Evolutionary conservation across 108 stramenopile genomes (phyloP).

Genomic region (Cyclotella choctawhatcheeana): DNA sequence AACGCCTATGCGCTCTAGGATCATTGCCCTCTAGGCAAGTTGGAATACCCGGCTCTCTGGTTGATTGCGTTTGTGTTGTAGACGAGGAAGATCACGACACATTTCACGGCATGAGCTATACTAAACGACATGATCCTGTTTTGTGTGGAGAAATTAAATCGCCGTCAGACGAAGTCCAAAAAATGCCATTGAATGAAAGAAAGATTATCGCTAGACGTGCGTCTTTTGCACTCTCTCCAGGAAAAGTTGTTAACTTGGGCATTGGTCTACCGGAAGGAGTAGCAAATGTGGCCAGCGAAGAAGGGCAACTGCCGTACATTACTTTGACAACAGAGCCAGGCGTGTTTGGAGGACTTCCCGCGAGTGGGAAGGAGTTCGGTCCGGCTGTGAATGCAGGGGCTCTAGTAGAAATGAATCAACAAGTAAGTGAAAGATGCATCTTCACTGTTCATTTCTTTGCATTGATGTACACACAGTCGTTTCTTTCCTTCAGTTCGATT

Average conservation of each 20-base stretch:
- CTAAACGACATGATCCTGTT: conserved; percentile 59
- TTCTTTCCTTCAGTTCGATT: conserved; percentile 64
- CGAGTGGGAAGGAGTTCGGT: conserved; percentile 77
- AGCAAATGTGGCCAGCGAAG: conserved; percentile 78
- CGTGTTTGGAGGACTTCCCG: conserved; percentile 70
- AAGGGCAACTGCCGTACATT: conserved; percentile 67
- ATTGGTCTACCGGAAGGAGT: conserved; percentile 86
- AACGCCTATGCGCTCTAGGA: conserved; percentile 61
- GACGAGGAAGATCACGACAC: conserved; percentile 69
- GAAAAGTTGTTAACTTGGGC: conserved; percentile 75
- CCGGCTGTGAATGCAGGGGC: conserved; percentile 74
- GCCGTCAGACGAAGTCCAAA: conserved; percentile 46
- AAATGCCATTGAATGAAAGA: conserved; percentile 58
- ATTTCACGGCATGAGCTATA: conserved; percentile 71
- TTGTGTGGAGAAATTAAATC: conserved; percentile 65
- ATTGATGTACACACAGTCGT: not conserved
- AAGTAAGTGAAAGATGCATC: not conserved
- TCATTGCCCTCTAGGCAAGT: conserved; percentile 65
- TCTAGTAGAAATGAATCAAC: conserved; percentile 78
- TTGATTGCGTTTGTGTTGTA: conserved; percentile 78
- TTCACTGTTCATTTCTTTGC: not conserved
- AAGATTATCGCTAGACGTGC: conserved; percentile 85
- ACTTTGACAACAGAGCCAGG: conserved; percentile 85
- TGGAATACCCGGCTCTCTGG: conserved; percentile 75
- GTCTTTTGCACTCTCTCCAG: conserved; percentile 58